A percentile compares a stretch with the other conserved stretches of the same genome.
phyloP scores from a whole-genome alignment of 164 flowering plant genomes.

The Dillenia suffruticosa region DNA sequence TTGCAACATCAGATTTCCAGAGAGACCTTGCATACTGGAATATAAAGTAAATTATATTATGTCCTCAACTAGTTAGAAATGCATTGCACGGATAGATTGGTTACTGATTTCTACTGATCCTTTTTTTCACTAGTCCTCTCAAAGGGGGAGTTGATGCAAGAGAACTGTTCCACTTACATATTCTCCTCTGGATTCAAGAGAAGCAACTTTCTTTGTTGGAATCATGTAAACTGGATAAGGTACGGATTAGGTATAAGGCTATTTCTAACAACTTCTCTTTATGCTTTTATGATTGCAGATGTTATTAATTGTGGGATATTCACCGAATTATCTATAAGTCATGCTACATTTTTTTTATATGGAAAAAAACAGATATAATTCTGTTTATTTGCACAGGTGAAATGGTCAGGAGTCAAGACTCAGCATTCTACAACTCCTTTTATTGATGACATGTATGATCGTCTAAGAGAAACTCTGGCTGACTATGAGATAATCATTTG shows the following conservation, averaged over 20 bases:
- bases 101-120: neutral
- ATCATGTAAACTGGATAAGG: slow-evolving; percentile 89
- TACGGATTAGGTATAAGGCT: slow-evolving; percentile 8
- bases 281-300: neutral
- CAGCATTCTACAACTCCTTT: slow-evolving; percentile 92
- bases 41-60: slow-evolving; percentile 43
- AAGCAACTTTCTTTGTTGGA: slow-evolving; percentile 75
- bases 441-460: slow-evolving; percentile 89
- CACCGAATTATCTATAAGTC: no score
- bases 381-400: slow-evolving; percentile 42
- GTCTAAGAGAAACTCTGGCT: slow-evolving; percentile 67
- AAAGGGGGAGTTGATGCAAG: slow-evolving; percentile 96
- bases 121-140: slow-evolving; percentile 44
- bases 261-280: neutral
- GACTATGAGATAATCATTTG: slow-evolving; percentile 79
- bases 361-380: neutral
- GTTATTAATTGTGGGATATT: no score
- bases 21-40: slow-evolving; percentile 79
- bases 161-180: slow-evolving; percentile 86
- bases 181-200: slow-evolving; percentile 87
- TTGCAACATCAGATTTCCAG: slow-evolving; percentile 83
- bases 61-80: no score
- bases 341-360: neutral
- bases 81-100: no score
- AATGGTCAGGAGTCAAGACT: slow-evolving; percentile 92